Evolutionary conservation across 176 grass and related monocot species (phyloP), one percentile per base, ranked within the genome.

Genomic region (Cymbopogon citratus): DNA sequence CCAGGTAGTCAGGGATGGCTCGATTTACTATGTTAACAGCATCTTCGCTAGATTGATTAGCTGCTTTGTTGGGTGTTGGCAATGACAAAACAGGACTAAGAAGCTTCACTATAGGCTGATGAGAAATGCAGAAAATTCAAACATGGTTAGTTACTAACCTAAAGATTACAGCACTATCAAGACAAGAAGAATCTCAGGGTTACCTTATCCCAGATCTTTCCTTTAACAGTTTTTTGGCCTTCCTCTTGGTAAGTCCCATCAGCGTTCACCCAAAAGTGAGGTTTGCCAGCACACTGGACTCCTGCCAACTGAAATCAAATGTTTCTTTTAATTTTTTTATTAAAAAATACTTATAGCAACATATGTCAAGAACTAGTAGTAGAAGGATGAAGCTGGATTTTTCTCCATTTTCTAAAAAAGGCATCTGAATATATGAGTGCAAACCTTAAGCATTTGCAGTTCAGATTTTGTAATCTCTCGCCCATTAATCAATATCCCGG

Each of bases 251-350:
- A 99, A 54, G 91, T 93, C 44, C 97, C 97, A 89, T 99, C 97
- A 75, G 97, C 87, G 73, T 96, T 99, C 19, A 99, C 68, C 97
- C 97, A 99, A 91, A 99, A 99, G 63, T 99, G 97, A 93, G 93
- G 97, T 77, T 89, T 93, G 61, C 97, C 97, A 87, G 97, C 97
- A 88, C 97, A 99, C 29, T 99, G 93, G 73, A 99, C 97, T 77
- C 97, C 97, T 46, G 93, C 93, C 85, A 92, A 91, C 97, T 99
- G 74, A 69, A 93, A 85, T 70, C 2, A 74, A 86, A 75, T 13
- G 63, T 33, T 67, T 57, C 2, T 4, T 60, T 59, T 24, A 4
- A 25, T 9, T 1, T 5, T 49, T 38, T 35, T 31, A 3, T 12
- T 1, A 34, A 54, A 6, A 26, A 26, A 18, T 62, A 33, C 1